Conservation (phyloP, 495 filamentous ascomycete species). For the Diplogelasinospora grovesii region DNA sequence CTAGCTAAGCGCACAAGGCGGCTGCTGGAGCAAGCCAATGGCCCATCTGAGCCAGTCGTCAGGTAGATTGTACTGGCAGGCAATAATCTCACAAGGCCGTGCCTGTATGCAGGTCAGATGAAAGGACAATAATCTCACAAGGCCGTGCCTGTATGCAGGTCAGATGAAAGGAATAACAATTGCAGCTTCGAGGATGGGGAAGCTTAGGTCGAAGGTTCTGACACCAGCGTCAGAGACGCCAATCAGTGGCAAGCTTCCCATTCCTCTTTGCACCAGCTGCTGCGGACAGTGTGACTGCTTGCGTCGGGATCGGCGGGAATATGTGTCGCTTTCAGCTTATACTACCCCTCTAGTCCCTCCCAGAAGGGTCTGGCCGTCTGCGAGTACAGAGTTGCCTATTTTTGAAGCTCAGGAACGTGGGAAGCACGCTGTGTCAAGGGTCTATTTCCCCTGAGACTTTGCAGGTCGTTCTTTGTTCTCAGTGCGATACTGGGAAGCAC, state of each 20-base stretch:
- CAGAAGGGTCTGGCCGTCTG: background rate
- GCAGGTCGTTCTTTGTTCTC: background rate
- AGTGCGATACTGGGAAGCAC: background rate
- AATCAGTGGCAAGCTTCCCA: slow-evolving; percentile 9
- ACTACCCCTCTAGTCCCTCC: background rate
- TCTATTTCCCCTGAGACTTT: background rate
- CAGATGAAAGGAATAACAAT: background rate
- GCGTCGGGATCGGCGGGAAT: background rate
- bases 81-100: background rate
- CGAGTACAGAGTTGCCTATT: too few relatives aligned
- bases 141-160: slow-evolving; percentile 8
- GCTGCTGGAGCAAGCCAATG: slow-evolving; percentile 23
- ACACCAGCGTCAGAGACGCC: slow-evolving; percentile 14
- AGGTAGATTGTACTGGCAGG: slow-evolving; percentile 5
- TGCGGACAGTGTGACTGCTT: background rate
- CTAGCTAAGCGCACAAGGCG: slow-evolving; percentile 19
- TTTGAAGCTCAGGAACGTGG: too few relatives aligned
- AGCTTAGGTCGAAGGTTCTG: slow-evolving; percentile 1
- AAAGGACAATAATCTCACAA: too few relatives aligned
- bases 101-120: slow-evolving; percentile 3
- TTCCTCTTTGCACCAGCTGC: background rate
- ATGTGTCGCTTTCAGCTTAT: background rate
- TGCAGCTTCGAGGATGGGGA: background rate
- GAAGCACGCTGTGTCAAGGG: too few relatives aligned
- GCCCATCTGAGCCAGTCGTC: slow-evolving; percentile 12